Evolutionary conservation across 176 grass and related monocot genomes (phyloP), one percentile per base, ranked within the genome.

Genomic region (Chrysopogon serrulatus): DNA sequence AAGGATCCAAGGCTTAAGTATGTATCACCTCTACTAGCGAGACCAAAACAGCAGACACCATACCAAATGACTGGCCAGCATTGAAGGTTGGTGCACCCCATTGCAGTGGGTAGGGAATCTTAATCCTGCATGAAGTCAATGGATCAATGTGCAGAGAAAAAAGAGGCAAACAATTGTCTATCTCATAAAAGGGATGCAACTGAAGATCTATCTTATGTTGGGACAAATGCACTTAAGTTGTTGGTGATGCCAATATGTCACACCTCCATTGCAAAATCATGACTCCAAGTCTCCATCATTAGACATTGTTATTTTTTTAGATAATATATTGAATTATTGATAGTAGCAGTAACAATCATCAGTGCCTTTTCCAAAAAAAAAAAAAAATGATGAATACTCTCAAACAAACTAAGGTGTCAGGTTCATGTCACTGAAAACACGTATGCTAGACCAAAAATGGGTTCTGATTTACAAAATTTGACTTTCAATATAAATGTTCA

Each of bases 21-120:
- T 63, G 11, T 60, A 40, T 81, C 63, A 95, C 96, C 96, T 99
- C 96, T 67, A 96, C 80, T 65, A 99, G 88, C 11, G 96, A 99
- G 42, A 99, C 96, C 67, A 99, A 87, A 51, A 96, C 93, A 75
- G 96, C 96, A 75, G 96, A 86, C 87, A 96, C 94, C 93, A 99
- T 99, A 6, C 96, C 96, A 79, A 99, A 99, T 54, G 90, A 96
- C 73, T 99, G 93, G 43, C 96, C 96, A 14, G 91, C 96, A 79
- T 92, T 85, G 74, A 99, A 99, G 60, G 91, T 99, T 28, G 96
- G 96, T 31, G 96, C 90, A 23, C 96, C 96, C 96, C 96, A 99
- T 84, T 99, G 96, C 76, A 99, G 79, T 5, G 96, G 96, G 53
- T 91, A 99, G 64, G 96, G 96, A 57, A 96, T 89, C 83, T 91